Conservation (phyloP, 1,284 basidiomycete species). For the Cutaneotrichosporon sp. region DNA sequence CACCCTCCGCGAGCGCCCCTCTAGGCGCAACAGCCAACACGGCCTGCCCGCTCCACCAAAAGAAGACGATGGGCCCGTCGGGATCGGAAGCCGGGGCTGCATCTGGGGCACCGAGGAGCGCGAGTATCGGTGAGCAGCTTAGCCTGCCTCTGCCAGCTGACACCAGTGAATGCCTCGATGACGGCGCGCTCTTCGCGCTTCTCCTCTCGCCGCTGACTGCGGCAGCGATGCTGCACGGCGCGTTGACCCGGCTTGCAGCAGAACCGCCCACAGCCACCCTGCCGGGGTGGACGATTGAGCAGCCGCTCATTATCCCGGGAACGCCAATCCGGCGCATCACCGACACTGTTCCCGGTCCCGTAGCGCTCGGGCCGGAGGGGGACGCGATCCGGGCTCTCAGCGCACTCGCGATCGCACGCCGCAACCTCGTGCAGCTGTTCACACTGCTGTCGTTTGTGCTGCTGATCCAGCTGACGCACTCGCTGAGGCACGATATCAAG, state of each 20-base stretch:
- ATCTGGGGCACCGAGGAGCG: slow-evolving; percentile 54
- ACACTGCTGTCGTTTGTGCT: slow-evolving; percentile 77
- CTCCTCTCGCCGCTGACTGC: slow-evolving; percentile 76
- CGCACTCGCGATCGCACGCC: slow-evolving; percentile 69
- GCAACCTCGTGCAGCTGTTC: slow-evolving; percentile 72
- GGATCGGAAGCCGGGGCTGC: slow-evolving; percentile 37
- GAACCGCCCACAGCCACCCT: slow-evolving; percentile 55
- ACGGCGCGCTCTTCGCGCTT: slow-evolving; percentile 77
- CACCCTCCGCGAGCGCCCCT: slow-evolving; percentile 1
- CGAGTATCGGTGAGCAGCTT: slow-evolving; percentile 45
- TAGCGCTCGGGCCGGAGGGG: slow-evolving; percentile 26
- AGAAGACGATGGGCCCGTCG: slow-evolving; percentile 29
- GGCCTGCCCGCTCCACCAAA: slow-evolving; percentile 3
- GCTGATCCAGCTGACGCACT: slow-evolving; percentile 72
- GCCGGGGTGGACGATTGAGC: slow-evolving; percentile 72
- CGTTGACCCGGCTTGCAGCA: slow-evolving; percentile 53
- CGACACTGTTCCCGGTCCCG: slow-evolving; percentile 26
- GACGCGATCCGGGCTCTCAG: slow-evolving; percentile 58
- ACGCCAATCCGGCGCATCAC: slow-evolving; percentile 45
- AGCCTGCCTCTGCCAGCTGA: slow-evolving; percentile 6
- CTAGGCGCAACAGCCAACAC: slow-evolving; percentile 13
- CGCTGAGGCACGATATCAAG: slow-evolving; percentile 65
- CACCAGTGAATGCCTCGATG: slow-evolving; percentile 72
- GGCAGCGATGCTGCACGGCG: slow-evolving; percentile 61
- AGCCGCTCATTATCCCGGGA: slow-evolving; percentile 57